Percentiles rank a stretch among this genome's conserved stretches.
Conservation (phyloP, 2,329 filamentous ascomycete genomes). For the Tolypocladium cylindrosporum region DNA sequence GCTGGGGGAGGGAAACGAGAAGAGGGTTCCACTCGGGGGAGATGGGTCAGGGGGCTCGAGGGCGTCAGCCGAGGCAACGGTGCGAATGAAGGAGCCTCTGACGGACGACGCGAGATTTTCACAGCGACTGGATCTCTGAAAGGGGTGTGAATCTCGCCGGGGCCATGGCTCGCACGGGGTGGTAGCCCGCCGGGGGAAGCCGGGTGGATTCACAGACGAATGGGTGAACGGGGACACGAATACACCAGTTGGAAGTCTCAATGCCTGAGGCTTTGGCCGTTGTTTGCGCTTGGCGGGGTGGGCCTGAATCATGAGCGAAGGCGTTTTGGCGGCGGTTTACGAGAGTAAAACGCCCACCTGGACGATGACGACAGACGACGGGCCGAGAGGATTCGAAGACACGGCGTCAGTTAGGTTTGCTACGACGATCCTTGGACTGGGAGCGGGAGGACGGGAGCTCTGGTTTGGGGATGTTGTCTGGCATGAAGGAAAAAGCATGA, state of each 20-base stretch:
- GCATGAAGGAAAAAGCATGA: slow-evolving; percentile 7
- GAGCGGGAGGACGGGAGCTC: slow-evolving; percentile 3
- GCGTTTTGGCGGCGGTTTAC: neutral
- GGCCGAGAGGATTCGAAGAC: neutral
- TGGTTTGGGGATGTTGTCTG: slow-evolving; percentile 8
- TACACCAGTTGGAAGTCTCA: slow-evolving; percentile 7
- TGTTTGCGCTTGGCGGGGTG: slow-evolving; percentile 4
- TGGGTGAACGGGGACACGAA: slow-evolving; percentile 10
- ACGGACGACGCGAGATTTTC: slow-evolving; percentile 16
- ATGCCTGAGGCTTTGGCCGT: slow-evolving; percentile 19
- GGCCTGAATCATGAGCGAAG: slow-evolving; percentile 6
- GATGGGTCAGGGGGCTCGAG: slow-evolving; percentile 19
- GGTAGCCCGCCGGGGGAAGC: slow-evolving; percentile 22
- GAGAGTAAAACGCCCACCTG: neutral
- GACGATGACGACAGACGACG: neutral
- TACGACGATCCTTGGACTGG: neutral
- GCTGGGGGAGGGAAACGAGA: slow-evolving; percentile 20
- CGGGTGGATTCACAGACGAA: slow-evolving; percentile 21
- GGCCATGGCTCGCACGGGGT: slow-evolving; percentile 13
- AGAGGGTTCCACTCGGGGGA: slow-evolving; percentile 24
- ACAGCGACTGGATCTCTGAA: slow-evolving; percentile 8
- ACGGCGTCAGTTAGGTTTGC: neutral
- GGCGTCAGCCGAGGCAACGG: slow-evolving; percentile 25
- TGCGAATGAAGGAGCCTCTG: slow-evolving; percentile 13
- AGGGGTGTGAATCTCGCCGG: slow-evolving; percentile 17